A percentile compares a stretch with the other conserved stretches of the same genome.
Conservation (phyloP, 306 rosid species). For the Oxytropis ochrocephala region DNA sequence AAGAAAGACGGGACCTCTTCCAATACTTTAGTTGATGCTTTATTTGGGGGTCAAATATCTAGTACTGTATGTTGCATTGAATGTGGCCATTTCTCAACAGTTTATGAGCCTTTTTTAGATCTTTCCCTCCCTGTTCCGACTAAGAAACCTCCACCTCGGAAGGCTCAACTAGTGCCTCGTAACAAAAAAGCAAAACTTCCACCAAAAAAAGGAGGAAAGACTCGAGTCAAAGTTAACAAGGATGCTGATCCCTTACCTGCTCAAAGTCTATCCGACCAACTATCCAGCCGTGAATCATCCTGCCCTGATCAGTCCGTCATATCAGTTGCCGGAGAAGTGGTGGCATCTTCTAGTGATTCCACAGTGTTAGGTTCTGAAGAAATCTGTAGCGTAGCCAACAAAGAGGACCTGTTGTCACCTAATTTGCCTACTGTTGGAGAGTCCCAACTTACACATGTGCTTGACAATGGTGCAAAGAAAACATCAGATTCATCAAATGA, state of each 20-base stretch:
- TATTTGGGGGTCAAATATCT: constrained; percentile 87
- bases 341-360: constrained; percentile 31
- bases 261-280: constrained; percentile 36
- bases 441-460: constrained; percentile 29
- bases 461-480: too few relatives aligned
- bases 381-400: constrained; percentile 19
- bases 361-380: constrained; percentile 28
- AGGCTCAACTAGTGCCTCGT: constrained; percentile 45
- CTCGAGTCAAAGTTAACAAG: constrained; percentile 45
- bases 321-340: constrained; percentile 25
- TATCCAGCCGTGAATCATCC: constrained; percentile 37
- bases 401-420: constrained; percentile 31
- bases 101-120: constrained; percentile 87
- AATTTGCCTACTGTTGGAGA: constrained; percentile 39
- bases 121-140: constrained; percentile 91
- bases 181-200: constrained; percentile 65
- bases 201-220: constrained; percentile 57
- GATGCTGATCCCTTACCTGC: constrained; percentile 30
- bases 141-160: constrained; percentile 57
- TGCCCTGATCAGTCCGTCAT: constrained; percentile 29
- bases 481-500: constrained; percentile 28
- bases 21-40: constrained; percentile 62
- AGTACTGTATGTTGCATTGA: constrained; percentile 75
- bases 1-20: constrained; percentile 41
- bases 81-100: constrained; percentile 83